A percentile compares a stretch with the other conserved stretches of the same genome.
Conservation (phyloP, 2,329 filamentous ascomycete species). For the Phialocephala sp. region DNA sequence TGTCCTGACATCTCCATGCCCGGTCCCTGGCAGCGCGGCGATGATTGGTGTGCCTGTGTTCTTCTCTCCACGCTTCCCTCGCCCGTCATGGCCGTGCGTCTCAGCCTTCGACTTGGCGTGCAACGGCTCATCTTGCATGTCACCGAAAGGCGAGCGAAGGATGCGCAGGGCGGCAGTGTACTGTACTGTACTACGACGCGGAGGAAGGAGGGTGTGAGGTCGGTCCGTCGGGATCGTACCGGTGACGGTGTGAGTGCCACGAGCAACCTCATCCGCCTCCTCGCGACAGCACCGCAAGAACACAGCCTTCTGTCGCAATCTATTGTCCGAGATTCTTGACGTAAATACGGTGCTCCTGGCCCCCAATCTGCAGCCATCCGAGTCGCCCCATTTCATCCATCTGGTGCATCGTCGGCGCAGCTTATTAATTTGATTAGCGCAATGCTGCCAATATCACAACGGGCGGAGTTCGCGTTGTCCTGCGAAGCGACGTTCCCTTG, state of each 20-base stretch:
- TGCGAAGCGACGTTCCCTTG: background rate
- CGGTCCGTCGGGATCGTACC: no score
- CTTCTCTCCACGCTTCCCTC: background rate
- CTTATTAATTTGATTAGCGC: background rate
- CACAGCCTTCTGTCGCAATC: slow-evolving; percentile 7
- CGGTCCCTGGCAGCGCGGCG: no score
- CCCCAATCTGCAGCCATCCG: background rate
- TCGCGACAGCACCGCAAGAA: background rate
- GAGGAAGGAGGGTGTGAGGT: no score
- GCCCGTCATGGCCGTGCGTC: background rate
- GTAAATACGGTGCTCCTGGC: background rate
- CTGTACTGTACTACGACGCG: no score
- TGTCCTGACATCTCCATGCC: background rate
- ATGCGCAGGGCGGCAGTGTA: background rate
- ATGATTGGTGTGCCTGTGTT: background rate
- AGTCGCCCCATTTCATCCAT: background rate
- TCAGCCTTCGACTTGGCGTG: slow-evolving; percentile 5
- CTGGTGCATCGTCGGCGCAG: background rate
- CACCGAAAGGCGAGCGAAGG: background rate
- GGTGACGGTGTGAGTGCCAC: background rate
- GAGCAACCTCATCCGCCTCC: background rate
- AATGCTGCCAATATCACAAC: background rate
- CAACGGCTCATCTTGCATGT: slow-evolving; percentile 5
- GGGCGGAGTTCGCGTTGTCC: background rate
- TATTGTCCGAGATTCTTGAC: background rate